These are phyloP conservation scores for Neurospora sp. DNA, from an alignment of 495 filamentous ascomycete species.

Conservation along the genomic window DNA sequence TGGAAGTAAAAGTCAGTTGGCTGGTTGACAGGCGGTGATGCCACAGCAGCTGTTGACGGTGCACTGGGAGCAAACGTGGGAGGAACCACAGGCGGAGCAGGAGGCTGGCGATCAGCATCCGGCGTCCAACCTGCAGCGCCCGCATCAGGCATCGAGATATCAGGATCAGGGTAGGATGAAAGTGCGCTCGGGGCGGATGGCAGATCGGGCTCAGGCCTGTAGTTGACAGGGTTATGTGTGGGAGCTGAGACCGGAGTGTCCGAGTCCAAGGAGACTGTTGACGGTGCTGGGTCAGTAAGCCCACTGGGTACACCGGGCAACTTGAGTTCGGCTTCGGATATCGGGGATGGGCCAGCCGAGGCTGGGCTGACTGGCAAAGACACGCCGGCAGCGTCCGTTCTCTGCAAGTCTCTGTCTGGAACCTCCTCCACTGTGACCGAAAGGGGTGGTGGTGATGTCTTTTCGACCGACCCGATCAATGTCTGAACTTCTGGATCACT, in stretches of 20 bases:
- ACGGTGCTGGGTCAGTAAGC: constrained; percentile 18
- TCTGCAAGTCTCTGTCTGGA: constrained; percentile 33
- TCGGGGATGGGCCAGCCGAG: constrained; percentile 32
- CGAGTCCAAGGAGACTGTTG: constrained; percentile 15
- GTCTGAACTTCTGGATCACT: constrained; percentile 54
- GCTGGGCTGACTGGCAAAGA: constrained; percentile 30
- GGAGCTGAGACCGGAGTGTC: constrained; percentile 16
- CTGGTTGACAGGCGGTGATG: constrained; percentile 16
- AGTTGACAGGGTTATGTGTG: constrained; percentile 7
- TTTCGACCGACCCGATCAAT: constrained; percentile 24
- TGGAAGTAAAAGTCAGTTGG: constrained; percentile 14
- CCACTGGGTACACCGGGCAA: constrained; percentile 22
- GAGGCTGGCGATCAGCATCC: constrained; percentile 6
- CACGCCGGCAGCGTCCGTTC: constrained; percentile 20
- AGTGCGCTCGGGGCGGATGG: constrained; percentile 5
- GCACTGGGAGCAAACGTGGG: constrained; percentile 19
- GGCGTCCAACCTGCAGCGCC: constrained; percentile 3
- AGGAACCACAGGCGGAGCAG: constrained; percentile 10
- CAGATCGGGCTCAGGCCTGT: constrained; percentile 11
- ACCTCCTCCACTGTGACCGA: constrained; percentile 48
- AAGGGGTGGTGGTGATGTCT: constrained; percentile 32
- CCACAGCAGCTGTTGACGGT: constrained; percentile 18
- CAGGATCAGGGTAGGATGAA: constrained; percentile 10
- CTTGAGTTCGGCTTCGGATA: constrained; percentile 19
- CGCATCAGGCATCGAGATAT: constrained; percentile 4